Percentiles rank a stretch among this genome's conserved stretches.
Conservation (phyloP, 2,329 filamentous ascomycete species). For the Ophiostoma australiae region DNA sequence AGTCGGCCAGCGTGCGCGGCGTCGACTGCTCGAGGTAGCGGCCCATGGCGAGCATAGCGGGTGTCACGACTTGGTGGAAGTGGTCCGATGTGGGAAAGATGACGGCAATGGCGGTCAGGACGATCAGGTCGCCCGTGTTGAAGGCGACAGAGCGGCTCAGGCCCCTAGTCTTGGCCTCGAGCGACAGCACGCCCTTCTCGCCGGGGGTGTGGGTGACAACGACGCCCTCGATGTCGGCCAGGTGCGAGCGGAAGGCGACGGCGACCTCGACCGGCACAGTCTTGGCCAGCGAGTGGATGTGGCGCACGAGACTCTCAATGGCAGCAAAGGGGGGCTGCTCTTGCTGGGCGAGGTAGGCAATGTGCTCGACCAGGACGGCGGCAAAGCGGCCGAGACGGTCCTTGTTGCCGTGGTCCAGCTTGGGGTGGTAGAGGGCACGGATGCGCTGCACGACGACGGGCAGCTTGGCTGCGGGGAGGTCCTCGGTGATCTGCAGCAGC, state of each 20-base stretch:
- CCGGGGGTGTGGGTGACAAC: slow-evolving; percentile 13
- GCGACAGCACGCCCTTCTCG: not conserved
- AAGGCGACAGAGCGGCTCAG: slow-evolving; percentile 47
- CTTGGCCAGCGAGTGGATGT: slow-evolving; percentile 88
- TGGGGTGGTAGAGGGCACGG: slow-evolving; percentile 85
- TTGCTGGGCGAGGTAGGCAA: slow-evolving; percentile 46
- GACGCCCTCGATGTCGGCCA: slow-evolving; percentile 49
- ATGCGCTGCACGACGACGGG: slow-evolving; percentile 83
- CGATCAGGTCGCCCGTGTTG: slow-evolving; percentile 65
- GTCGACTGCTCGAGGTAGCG: slow-evolving; percentile 77
- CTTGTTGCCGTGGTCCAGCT: slow-evolving; percentile 80
- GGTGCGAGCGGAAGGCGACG: slow-evolving; percentile 68
- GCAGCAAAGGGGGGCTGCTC: slow-evolving; percentile 27
- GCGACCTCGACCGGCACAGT: slow-evolving; percentile 75
- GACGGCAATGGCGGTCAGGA: slow-evolving; percentile 76
- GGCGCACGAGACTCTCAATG: slow-evolving; percentile 71
- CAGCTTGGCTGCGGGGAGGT: slow-evolving; percentile 59
- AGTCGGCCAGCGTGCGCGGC: slow-evolving; percentile 59
- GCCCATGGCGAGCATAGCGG: slow-evolving; percentile 77
- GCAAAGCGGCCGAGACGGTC: slow-evolving; percentile 68
- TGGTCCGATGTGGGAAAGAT: slow-evolving; percentile 96
- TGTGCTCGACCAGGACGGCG: slow-evolving; percentile 58
- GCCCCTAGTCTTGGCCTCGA: not conserved
- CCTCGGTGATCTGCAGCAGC: slow-evolving; percentile 61
- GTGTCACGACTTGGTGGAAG: slow-evolving; percentile 92